phyloP scores from a whole-genome alignment of 768 basidiomycete genomes.

The Gymnopilus junonius region DNA sequence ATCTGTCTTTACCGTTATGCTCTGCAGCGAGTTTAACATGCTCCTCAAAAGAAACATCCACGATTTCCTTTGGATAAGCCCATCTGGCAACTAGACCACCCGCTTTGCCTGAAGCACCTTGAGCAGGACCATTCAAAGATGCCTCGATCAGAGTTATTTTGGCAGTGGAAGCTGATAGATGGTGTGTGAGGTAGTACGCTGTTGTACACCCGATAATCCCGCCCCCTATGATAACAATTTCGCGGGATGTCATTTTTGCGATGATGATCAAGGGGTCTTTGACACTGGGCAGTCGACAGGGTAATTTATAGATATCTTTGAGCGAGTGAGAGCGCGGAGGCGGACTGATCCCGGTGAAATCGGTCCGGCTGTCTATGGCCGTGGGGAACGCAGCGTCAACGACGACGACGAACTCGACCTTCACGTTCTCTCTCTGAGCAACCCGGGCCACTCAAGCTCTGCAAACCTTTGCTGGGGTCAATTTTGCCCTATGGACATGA shows the following conservation, averaged over 20 bases:
- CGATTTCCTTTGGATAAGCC: constrained; percentile 78
- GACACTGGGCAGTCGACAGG: background rate
- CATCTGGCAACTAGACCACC: constrained; percentile 86
- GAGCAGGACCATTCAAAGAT: constrained; percentile 66
- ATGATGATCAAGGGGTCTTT: background rate
- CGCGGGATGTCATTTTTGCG: constrained; percentile 18
- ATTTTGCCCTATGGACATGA: background rate
- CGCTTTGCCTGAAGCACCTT: constrained; percentile 84
- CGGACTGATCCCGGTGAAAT: too few species aligned
- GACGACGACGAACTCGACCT: background rate
- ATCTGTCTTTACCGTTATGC: constrained; percentile 70
- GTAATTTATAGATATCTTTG: background rate
- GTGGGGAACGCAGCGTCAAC: too few species aligned
- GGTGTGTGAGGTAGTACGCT: constrained; percentile 77
- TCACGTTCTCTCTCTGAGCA: background rate
- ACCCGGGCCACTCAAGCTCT: too few species aligned
- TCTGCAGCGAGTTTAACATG: constrained; percentile 74
- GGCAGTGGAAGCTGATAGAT: constrained; percentile 45
- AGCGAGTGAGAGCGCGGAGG: background rate
- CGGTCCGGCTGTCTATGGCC: too few species aligned
- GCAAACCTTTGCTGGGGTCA: too few species aligned
- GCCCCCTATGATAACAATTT: constrained; percentile 81
- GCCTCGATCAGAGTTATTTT: constrained; percentile 74
- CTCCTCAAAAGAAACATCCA: constrained; percentile 72
- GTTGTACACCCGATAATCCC: constrained; percentile 88